Evolutionary conservation across 768 basidiomycete species (phyloP).

Genomic region (Lepiota venenata): DNA sequence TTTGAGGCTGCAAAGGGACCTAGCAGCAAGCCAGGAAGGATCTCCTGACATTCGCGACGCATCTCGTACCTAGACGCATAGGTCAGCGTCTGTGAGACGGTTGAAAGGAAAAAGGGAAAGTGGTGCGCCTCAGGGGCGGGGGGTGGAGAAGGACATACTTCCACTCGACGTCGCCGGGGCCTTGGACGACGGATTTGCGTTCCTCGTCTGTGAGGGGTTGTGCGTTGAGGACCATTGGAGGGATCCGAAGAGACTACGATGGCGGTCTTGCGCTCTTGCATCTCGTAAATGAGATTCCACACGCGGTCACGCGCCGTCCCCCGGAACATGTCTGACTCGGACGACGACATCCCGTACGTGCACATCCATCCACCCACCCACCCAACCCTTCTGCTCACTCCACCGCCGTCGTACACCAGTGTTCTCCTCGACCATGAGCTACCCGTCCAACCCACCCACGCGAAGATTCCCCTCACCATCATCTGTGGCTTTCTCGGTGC

Average conservation of each 20-base stretch:
- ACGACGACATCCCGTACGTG: conserved; percentile 61
- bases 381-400: background rate
- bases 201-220: conserved; percentile 33
- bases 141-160: conserved; percentile 42
- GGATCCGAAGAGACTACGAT: background rate
- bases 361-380: background rate
- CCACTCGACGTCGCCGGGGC: conserved; percentile 84
- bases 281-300: conserved; percentile 10
- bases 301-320: conserved; percentile 6
- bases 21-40: conserved; percentile 75
- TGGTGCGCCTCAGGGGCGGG: no score
- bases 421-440: conserved; percentile 15
- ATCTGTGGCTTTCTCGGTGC: conserved; percentile 94
- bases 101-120: background rate
- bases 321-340: conserved; percentile 34
- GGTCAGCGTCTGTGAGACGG: conserved; percentile 3
- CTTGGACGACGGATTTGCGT: conserved; percentile 64
- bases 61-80: conserved; percentile 73
- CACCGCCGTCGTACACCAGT: conserved; percentile 3
- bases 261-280: background rate
- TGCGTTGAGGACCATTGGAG: conserved; percentile 3
- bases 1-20: conserved; percentile 91
- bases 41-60: conserved; percentile 93
- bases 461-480: conserved; percentile 81
- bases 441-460: background rate